phyloP scores from a whole-genome alignment of 768 basidiomycete species.

The Mrakia frigida region DNA sequence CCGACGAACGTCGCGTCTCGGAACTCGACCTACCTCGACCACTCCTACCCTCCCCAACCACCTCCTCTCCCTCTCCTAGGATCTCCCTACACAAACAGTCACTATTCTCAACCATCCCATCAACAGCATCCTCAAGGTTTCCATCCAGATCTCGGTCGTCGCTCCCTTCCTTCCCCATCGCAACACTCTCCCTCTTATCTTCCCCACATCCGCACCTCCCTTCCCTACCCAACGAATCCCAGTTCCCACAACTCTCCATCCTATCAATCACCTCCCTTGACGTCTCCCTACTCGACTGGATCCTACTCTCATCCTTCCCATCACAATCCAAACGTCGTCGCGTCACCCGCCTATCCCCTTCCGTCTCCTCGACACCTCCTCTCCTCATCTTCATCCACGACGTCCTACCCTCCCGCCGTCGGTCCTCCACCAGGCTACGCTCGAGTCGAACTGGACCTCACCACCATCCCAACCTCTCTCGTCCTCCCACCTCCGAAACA shows the following conservation, averaged over 20 bases:
- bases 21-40: neutral
- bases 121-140: neutral
- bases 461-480: conserved; percentile 7
- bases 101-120: neutral
- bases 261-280: neutral
- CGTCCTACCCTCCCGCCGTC: neutral
- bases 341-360: neutral
- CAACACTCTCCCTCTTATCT: neutral
- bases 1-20: neutral
- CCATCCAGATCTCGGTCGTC: neutral
- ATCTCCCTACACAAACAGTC: neutral
- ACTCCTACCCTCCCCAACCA: neutral
- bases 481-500: conserved; percentile 1
- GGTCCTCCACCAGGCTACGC: neutral
- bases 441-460: neutral
- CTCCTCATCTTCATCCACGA: neutral
- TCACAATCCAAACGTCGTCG: neutral
- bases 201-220: neutral
- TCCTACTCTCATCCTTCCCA: neutral
- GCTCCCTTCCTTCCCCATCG: neutral
- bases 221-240: neutral
- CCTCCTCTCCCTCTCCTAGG: neutral
- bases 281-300: neutral
- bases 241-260: neutral
- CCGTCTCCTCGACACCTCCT: neutral